phyloP scores from a whole-genome alignment of 1,139 yeast species.

The Pichia sp. region DNA sequence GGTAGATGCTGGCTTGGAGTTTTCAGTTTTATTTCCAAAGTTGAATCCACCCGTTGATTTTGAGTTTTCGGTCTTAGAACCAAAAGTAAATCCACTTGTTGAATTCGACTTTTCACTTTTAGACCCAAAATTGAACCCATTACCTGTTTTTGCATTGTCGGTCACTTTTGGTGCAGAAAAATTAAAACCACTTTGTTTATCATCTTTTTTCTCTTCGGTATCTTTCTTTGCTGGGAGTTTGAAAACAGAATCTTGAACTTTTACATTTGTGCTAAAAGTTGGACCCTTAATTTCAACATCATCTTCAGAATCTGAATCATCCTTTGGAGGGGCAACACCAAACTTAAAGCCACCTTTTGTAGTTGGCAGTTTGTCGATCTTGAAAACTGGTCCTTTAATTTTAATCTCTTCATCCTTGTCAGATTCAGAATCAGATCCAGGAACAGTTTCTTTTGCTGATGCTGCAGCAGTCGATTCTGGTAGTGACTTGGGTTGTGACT shows the following conservation, averaged over 20 bases:
- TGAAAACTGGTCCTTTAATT: constrained; percentile 62
- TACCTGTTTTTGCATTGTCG: background rate
- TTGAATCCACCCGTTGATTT: background rate
- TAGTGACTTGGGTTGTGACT: background rate
- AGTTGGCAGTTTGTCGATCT: constrained; percentile 42
- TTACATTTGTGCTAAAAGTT: constrained; percentile 44
- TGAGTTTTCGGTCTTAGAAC: background rate
- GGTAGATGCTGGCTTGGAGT: background rate
- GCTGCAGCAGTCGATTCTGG: background rate
- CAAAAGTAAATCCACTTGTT: background rate
- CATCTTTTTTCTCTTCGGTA: constrained; percentile 3
- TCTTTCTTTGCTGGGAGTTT: constrained; percentile 17
- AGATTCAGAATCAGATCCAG: constrained; percentile 28
- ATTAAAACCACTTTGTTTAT: constrained; percentile 2
- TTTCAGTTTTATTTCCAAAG: background rate
- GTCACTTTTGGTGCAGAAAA: constrained; percentile 2
- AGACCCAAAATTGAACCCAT: background rate
- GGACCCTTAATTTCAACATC: constrained; percentile 63
- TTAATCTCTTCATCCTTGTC: constrained; percentile 35
- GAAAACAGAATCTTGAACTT: constrained; percentile 24
- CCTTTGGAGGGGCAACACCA: constrained; percentile 39
- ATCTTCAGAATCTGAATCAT: constrained; percentile 47
- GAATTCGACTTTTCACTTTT: background rate
- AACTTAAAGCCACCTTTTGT: constrained; percentile 53
- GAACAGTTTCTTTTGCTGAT: constrained; percentile 10